phyloP scores from a whole-genome alignment of 495 filamentous ascomycete genomes.

The Podospora pseudocomata region DNA sequence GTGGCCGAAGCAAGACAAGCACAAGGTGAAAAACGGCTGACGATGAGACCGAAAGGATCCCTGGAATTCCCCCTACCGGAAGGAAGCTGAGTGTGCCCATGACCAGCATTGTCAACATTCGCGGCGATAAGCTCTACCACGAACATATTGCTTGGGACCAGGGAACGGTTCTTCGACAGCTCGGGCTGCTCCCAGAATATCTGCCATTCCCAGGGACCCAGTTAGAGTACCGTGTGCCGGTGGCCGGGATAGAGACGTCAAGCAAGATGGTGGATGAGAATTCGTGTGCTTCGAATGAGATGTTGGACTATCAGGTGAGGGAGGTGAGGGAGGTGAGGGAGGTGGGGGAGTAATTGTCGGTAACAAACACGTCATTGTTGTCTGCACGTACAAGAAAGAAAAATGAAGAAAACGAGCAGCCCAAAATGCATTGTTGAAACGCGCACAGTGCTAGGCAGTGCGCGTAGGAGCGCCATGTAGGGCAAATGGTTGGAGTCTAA shows the following conservation, averaged over 20 bases:
- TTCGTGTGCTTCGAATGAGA: slow-evolving; percentile 57
- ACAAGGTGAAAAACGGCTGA: neutral
- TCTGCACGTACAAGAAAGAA: neutral
- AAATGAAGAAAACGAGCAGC: neutral
- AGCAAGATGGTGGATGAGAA: slow-evolving; percentile 62
- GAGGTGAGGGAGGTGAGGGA: slow-evolving; percentile 29
- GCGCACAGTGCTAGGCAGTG: slow-evolving; percentile 9
- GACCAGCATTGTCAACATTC: slow-evolving; percentile 69
- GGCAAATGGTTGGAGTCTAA: neutral
- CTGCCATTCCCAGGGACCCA: slow-evolving; percentile 52
- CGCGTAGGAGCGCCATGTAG: neutral
- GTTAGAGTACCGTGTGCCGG: slow-evolving; percentile 63
- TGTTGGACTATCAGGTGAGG: slow-evolving; percentile 48
- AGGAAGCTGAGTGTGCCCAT: slow-evolving; percentile 65
- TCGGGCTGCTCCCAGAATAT: slow-evolving; percentile 65
- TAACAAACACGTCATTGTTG: slow-evolving; percentile 14
- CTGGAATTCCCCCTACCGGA: slow-evolving; percentile 69
- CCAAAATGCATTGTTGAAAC: neutral
- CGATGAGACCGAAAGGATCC: slow-evolving; percentile 41
- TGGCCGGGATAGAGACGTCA: slow-evolving; percentile 65
- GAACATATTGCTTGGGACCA: slow-evolving; percentile 92
- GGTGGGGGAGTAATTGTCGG: neutral
- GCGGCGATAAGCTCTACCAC: slow-evolving; percentile 69
- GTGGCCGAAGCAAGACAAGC: neutral
- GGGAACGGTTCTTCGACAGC: slow-evolving; percentile 71